Evolutionary conservation across 768 basidiomycete species (phyloP), one percentile per base, ranked within the genome.

Genomic region (Termitomyces heimii): DNA sequence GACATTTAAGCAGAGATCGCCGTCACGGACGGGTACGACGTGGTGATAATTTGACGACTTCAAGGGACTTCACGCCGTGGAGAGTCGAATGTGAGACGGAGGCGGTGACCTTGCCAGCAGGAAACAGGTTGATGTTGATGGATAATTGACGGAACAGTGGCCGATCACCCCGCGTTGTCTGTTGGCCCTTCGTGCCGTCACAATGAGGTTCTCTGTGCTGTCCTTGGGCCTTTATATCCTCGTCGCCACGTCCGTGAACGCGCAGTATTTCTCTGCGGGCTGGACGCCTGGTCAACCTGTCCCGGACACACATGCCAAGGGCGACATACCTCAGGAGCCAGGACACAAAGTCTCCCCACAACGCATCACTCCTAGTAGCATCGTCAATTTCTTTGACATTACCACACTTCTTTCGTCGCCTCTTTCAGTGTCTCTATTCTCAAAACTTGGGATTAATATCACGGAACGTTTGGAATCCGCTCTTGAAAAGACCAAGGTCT

Each of bases 261-360:
- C 88, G 13, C 84, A 89, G 61, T 92, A 91, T 70, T 86, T 92
- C 70, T 91, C 89, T 4, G 74, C 75, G 32, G 92, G 91, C n/a
- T 93, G 91, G 91, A 66, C 74, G 29, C 91, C 91, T 3, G 90
- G 89, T 29, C 85, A 92, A 66, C 73, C 82, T 0, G 75, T 75
- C 3, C 67, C 73, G 5, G 62, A 67, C 37, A 53, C 67, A 6
- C 67, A 64, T 18, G 60, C 65, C 13, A 45, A 54, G 8, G 50
- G 62, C 3, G 34, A 63, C 20, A 58, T 68, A 46, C 62, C 71
- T 31, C 34, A 67, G 14, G 51, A 70, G 34, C 29, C 46, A 20
- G 28, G 34, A 14, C 26, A 24, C 22, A 62, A 65, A 43, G 61
- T 61, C 32, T 58, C 72, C 29, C 63, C 64, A 14, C 47, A 61